A percentile compares a stretch with the other conserved stretches of the same genome.
These are phyloP conservation scores for Lignosus rhinocerotis DNA, from an alignment of 1,284 basidiomycete genomes.

Conservation along the genomic window DNA sequence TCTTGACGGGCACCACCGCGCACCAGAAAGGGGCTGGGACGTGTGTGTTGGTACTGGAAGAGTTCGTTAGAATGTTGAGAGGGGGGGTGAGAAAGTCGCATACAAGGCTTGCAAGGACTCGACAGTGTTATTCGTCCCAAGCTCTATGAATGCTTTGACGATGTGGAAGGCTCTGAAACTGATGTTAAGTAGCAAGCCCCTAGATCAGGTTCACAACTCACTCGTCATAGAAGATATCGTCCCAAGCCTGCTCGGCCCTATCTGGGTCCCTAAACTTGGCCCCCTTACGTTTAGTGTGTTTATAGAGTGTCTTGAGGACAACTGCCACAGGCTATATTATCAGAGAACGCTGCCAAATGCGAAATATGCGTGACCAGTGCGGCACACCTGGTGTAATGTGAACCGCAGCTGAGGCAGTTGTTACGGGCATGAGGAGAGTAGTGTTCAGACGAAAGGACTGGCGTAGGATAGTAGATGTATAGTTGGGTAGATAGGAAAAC, in stretches of 20 bases:
- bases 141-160: constrained; percentile 64
- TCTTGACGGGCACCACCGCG: constrained; percentile 64
- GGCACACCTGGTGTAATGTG: constrained; percentile 52
- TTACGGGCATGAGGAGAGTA: constrained; percentile 45
- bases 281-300: constrained; percentile 54
- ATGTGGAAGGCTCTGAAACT: constrained; percentile 58
- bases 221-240: constrained; percentile 67
- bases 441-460: not conserved
- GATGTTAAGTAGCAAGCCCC: not conserved
- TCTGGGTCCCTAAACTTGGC: constrained; percentile 41
- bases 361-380: constrained; percentile 8
- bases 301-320: constrained; percentile 59
- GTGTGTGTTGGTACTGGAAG: constrained; percentile 67
- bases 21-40: constrained; percentile 81
- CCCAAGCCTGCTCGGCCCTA: constrained; percentile 43
- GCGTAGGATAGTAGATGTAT: not conserved
- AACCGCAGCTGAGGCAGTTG: constrained; percentile 50
- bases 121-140: constrained; percentile 60
- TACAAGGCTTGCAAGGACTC: constrained; percentile 64
- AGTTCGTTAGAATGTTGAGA: not conserved
- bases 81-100: not conserved
- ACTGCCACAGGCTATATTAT: constrained; percentile 25
- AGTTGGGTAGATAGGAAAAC: not conserved
- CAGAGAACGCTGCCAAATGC: not conserved
- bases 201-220: constrained; percentile 32